Percentiles rank a stretch among this genome's conserved stretches.
Conservation (phyloP, 352 stramenopile species). For the Pelagophyceae sp. region DNA sequence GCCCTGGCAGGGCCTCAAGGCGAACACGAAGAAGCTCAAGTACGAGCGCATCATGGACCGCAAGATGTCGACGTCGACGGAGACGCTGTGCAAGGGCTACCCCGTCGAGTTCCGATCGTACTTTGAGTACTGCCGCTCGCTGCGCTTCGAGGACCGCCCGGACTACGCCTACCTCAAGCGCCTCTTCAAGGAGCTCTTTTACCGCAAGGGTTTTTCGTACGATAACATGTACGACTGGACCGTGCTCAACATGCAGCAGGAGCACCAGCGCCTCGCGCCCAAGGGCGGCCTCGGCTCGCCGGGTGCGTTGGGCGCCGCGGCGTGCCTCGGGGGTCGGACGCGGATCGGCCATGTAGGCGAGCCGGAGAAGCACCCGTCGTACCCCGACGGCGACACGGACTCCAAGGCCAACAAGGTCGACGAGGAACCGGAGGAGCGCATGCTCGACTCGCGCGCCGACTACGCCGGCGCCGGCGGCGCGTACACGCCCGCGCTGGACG, state of each 20-base stretch:
- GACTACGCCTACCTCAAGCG: constrained; percentile 88
- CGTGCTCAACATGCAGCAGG: constrained; percentile 73
- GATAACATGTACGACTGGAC: constrained; percentile 99
- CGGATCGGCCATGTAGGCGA: too few relatives aligned
- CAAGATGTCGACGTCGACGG: constrained; percentile 76
- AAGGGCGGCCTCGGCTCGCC: neutral
- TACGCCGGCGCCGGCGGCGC: too few relatives aligned
- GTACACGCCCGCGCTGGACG: too few relatives aligned
- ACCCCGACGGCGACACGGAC: too few relatives aligned
- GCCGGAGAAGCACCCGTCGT: too few relatives aligned
- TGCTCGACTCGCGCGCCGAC: too few relatives aligned
- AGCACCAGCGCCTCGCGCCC: constrained; percentile 1
- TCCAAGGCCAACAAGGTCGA: too few relatives aligned
- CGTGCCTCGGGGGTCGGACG: too few relatives aligned
- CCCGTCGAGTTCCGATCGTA: constrained; percentile 89
- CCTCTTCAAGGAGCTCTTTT: constrained; percentile 98
- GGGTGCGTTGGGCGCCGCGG: too few relatives aligned
- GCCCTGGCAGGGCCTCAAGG: constrained; percentile 86
- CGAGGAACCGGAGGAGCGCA: too few relatives aligned
- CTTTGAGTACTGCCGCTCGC: constrained; percentile 85
- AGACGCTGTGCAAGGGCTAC: constrained; percentile 56
- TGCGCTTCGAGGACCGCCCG: constrained; percentile 81
- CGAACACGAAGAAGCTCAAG: constrained; percentile 91
- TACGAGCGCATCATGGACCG: constrained; percentile 89
- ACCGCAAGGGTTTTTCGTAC: constrained; percentile 95